Evolutionary conservation across 1,284 basidiomycete species (phyloP), one percentile per base, ranked within the genome.

Genomic region (Trichosporon coremiiforme): DNA sequence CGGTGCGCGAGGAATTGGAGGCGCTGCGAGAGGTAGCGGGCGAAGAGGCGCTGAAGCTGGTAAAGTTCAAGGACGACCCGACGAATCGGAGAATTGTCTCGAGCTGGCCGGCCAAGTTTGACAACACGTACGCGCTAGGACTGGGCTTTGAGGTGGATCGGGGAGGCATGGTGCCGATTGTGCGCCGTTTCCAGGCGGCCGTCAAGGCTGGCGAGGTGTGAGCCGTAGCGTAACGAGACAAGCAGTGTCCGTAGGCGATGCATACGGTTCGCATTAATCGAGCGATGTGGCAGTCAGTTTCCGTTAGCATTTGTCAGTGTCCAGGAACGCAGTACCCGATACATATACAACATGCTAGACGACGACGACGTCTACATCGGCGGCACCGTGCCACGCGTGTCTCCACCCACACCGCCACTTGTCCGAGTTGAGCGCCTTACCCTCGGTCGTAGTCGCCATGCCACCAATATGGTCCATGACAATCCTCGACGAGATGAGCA

Each of bases 61-160:
- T 84, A 73, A 79, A 75, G 65, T 84, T 81, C 76, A 75, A 77
- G 78, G 79, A 82, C 68, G 82, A 84, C 74, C 82, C 82, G 1
- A 80, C 74, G 71, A 84, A 83, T 75, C 74, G 79, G 41, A 75
- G 82, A 38, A 83, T 84, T 70, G 82, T 83, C 35, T 75, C 75
- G 9, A 80, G 78, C 22, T 84, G 83, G 83, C 82, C 83, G 4
- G 75, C 81, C 8, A 65, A 72, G 63, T 84, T 83, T 71, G 79
- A 82, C 73, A 83, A 82, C 74, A 69, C 70, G 10, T 82, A 83
- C 70, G 78, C 82, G 20, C 68, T 74, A 57, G 73, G 76, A 33
- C 77, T 84, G 8, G 82, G 82, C 36, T 84, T 84, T 68, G 72
- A 76, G 41, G 77, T 72, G 15, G 80, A 82, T 68, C 74, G 80